Percentiles rank a stretch among this genome's conserved stretches.
Evolutionary conservation across 352 stramenopile genomes (phyloP).

Genomic region (Phytopythium vexans): DNA sequence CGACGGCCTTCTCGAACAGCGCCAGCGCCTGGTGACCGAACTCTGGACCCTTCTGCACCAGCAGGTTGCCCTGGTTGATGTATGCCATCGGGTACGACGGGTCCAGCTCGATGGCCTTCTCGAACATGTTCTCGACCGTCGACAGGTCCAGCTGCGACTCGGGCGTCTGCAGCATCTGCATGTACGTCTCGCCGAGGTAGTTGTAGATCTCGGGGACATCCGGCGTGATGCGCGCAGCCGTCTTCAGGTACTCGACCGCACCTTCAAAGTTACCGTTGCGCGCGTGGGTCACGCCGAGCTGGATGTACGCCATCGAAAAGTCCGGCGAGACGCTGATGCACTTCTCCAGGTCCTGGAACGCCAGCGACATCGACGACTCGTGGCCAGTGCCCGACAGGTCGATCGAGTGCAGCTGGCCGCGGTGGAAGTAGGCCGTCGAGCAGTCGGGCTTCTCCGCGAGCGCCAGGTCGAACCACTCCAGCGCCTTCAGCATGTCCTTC

Average conservation of each 20-base stretch:
- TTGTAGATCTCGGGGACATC: conserved; percentile 84
- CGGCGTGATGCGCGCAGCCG: conserved; percentile 58
- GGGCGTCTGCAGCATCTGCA: conserved; percentile 72
- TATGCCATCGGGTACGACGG: conserved; percentile 84
- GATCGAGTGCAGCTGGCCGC: conserved; percentile 78
- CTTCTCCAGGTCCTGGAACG: conserved; percentile 63
- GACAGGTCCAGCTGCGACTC: conserved; percentile 47
- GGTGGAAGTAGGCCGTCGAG: conserved; percentile 80
- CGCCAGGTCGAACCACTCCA: conserved; percentile 77
- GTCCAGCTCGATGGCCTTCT: conserved; percentile 78
- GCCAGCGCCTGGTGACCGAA: conserved; percentile 65
- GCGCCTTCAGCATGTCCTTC: conserved; percentile 68
- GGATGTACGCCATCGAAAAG: conserved; percentile 83
- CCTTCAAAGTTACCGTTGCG: conserved; percentile 71
- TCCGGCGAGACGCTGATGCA: conserved; percentile 68
- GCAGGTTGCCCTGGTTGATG: conserved; percentile 81
- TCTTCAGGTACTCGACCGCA: conserved; percentile 63
- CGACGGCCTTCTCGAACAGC: conserved; percentile 75
- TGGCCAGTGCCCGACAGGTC: conserved; percentile 52
- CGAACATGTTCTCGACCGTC: conserved; percentile 72
- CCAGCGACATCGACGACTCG: conserved; percentile 48
- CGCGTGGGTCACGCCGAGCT: conserved; percentile 72
- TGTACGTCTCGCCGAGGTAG: conserved; percentile 85
- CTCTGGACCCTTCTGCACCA: conserved; percentile 73
- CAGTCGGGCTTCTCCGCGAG: conserved; percentile 59